phyloP scores from a whole-genome alignment of 108 stramenopile species.

The Stephanodiscus triporus region DNA sequence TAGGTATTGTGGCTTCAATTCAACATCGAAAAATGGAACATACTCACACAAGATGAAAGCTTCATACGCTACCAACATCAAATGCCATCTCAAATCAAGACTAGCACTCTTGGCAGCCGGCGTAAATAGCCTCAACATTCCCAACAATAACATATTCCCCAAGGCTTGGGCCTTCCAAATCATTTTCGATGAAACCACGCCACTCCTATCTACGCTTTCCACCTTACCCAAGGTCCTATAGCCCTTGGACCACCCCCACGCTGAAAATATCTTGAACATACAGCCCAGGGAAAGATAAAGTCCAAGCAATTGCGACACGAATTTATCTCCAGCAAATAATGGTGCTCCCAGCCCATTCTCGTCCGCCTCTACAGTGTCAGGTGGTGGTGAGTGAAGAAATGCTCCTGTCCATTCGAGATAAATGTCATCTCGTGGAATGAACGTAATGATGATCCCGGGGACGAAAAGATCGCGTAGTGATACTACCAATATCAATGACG shows the following conservation, averaged over 20 bases:
- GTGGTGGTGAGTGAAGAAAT: slow-evolving; percentile 85
- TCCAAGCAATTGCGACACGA: slow-evolving; percentile 70
- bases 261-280: slow-evolving; percentile 68
- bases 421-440: slow-evolving; percentile 87
- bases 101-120: slow-evolving; percentile 73
- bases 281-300: slow-evolving; percentile 67
- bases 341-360: slow-evolving; percentile 74
- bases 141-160: slow-evolving; percentile 61
- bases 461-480: slow-evolving; percentile 78
- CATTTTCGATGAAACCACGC: slow-evolving; percentile 67
- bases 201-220: slow-evolving; percentile 72
- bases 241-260: slow-evolving; percentile 49
- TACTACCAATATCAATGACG: slow-evolving; percentile 59
- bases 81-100: slow-evolving; percentile 88
- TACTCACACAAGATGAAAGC: slow-evolving; percentile 75
- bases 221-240: slow-evolving; percentile 35
- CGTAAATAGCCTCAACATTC: slow-evolving; percentile 76
- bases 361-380: slow-evolving; percentile 70
- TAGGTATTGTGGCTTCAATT: too few relatives aligned
- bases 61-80: slow-evolving; percentile 85
- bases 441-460: slow-evolving; percentile 70
- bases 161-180: slow-evolving; percentile 81
- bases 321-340: slow-evolving; percentile 81
- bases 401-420: slow-evolving; percentile 90
- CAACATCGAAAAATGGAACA: background rate